Conservation (phyloP, 306 rosid species). For the Fragaria vesca region DNA sequence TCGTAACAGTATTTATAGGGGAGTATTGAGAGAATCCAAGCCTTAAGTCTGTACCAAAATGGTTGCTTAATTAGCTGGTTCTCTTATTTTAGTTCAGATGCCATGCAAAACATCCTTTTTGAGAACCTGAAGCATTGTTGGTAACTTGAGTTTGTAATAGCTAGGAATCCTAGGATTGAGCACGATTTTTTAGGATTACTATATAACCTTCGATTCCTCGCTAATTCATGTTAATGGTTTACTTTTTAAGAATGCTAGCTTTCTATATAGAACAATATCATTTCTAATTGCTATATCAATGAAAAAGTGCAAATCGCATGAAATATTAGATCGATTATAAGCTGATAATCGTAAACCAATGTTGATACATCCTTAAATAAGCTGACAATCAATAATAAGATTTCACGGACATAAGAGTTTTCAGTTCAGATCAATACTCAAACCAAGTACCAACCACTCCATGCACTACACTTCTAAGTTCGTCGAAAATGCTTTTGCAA, state of each 20-base stretch:
- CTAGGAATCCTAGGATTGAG: background rate
- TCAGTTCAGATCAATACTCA: too few species aligned
- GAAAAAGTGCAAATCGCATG: too few species aligned
- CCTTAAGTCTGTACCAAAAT: background rate
- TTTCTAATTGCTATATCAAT: too few species aligned
- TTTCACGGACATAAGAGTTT: too few species aligned
- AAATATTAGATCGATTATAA: too few species aligned
- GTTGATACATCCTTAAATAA: too few species aligned
- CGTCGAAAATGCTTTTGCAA: too few species aligned
- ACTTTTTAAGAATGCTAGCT: background rate
- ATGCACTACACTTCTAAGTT: too few species aligned
- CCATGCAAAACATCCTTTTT: background rate
- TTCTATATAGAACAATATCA: too few species aligned
- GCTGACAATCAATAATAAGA: too few species aligned
- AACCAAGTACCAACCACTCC: too few species aligned
- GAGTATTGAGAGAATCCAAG: background rate
- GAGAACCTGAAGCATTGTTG: background rate
- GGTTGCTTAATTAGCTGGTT: background rate
- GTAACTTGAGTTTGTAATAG: background rate
- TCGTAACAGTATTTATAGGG: slow-evolving; percentile 5
- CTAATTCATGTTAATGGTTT: background rate
- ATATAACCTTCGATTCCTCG: background rate
- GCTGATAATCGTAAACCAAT: too few species aligned
- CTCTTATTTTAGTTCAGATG: background rate
- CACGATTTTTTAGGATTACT: background rate